A percentile compares a stretch with the other conserved stretches of the same genome.
Conservation (phyloP, 805 yeast genomes). For the Starmerella ratchasimensis region DNA sequence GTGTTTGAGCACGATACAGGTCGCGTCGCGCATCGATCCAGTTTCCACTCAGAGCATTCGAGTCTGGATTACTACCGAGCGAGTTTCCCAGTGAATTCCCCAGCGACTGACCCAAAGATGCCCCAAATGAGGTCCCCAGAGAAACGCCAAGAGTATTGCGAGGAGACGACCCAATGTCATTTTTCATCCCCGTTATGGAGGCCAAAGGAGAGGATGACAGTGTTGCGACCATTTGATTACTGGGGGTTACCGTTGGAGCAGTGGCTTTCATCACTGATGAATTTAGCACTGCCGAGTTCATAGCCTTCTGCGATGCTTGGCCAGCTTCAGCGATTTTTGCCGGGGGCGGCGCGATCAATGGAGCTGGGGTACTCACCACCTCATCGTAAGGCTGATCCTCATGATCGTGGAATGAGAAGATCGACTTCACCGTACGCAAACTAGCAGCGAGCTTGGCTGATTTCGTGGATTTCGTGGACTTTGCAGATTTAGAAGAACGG, state of each 20-base stretch:
- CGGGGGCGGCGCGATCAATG: slow-evolving; percentile 1
- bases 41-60: slow-evolving; percentile 7
- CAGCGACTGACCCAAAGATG: too few species aligned
- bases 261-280: neutral
- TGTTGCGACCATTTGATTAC: too few species aligned
- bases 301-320: too few species aligned
- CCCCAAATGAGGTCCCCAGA: too few species aligned
- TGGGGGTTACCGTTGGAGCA: neutral
- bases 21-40: slow-evolving; percentile 48
- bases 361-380: slow-evolving; percentile 16
- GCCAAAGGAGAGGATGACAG: too few species aligned
- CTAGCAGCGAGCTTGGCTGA: slow-evolving; percentile 3
- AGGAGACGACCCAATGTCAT: too few species aligned
- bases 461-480: slow-evolving; percentile 4
- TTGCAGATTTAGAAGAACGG: slow-evolving; percentile 5
- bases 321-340: too few species aligned
- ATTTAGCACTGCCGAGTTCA: too few species aligned
- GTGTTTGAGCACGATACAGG: slow-evolving; percentile 57
- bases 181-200: too few species aligned
- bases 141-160: too few species aligned
- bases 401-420: slow-evolving; percentile 13
- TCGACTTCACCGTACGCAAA: slow-evolving; percentile 11
- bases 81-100: neutral
- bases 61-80: neutral
- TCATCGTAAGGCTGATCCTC: slow-evolving; percentile 2